Evolutionary conservation across 805 yeast genomes (phyloP), one percentile per base, ranked within the genome.

Genomic region (Metschnikowia lunata): DNA sequence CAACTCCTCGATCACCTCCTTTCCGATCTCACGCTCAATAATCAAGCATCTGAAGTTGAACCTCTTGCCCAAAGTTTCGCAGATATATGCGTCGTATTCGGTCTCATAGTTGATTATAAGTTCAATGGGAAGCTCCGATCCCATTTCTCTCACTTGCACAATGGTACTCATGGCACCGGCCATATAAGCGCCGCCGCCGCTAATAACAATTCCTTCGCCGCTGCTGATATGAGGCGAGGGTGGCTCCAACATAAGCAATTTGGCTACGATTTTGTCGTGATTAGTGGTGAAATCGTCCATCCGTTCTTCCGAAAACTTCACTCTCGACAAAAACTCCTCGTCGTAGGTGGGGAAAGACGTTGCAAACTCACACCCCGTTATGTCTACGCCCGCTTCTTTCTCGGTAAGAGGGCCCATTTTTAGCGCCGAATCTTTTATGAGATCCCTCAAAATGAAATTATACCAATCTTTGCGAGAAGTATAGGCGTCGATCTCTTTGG

Each of bases 161-260:
- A 66, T 55, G 9, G 59, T 47, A 0, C 63, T 57, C 34, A 67
- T 43, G 8, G 68, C 65, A 4, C 60, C 52, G 3, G 63, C 64
- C 26, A 63, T 45, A 40, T 53, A 52, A 9, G 50, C 50, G 7
- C 64, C 62, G 7, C 66, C 66, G 9, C 62, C 64, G 37, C 59
- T 58, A 11, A 67, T 57, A 1, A 66, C 69, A 29, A 67, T 67
- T 11, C 73, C 73, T 26, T 60, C 56, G 4, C 71, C 71, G 8
- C 41, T 42, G 26, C 56, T 54, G 23, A 62, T 49, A 14, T 54
- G 50, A 4, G 43, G 34, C 2, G 65, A 57, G 5, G 67, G 67
- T 4, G 53, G 43, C 13, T 57, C 55, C 39, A 63, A 45, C 13
- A 49, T 36, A 36, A 52, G 58, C 37, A 67, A 48, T 8, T 47